Evolutionary conservation across 164 flowering plant species (phyloP).

Genomic region (Berberis vulgaris): DNA sequence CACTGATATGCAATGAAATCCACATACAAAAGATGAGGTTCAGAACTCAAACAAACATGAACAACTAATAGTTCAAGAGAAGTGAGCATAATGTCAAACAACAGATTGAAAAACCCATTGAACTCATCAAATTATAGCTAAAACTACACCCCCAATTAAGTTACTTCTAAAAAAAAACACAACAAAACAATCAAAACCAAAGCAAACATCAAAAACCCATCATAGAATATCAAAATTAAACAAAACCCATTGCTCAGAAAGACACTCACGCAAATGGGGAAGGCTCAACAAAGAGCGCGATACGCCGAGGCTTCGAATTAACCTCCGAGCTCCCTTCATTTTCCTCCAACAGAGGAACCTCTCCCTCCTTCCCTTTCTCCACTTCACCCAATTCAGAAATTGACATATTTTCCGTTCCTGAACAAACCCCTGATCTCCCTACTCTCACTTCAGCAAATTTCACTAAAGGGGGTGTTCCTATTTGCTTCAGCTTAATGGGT

Average conservation of each 20-base stretch:
- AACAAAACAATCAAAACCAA: not conserved
- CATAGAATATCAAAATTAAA: not conserved
- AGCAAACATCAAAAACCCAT: not conserved
- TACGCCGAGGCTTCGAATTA: slow-evolving; percentile 60
- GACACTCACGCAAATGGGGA: slow-evolving; percentile 96
- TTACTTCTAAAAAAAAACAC: too few relatives aligned
- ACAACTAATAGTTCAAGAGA: too few relatives aligned
- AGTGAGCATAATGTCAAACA: too few relatives aligned
- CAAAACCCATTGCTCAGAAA: not conserved
- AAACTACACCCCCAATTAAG: too few relatives aligned
- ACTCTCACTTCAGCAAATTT: not conserved
- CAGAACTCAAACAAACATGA: too few relatives aligned
- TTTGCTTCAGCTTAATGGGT: not conserved
- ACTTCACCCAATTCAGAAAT: slow-evolving; percentile 24
- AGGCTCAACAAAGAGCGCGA: slow-evolving; percentile 97
- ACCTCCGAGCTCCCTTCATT: slow-evolving; percentile 34
- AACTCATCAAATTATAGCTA: too few relatives aligned
- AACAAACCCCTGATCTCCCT: slow-evolving; percentile 6
- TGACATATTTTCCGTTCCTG: slow-evolving; percentile 30
- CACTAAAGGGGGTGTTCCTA: not conserved
- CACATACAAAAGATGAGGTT: too few relatives aligned
- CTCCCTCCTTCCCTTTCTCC: slow-evolving; percentile 32
- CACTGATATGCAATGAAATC: too few relatives aligned
- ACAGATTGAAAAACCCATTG: too few relatives aligned
- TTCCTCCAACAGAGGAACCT: slow-evolving; percentile 39